phyloP scores from a whole-genome alignment of 805 yeast genomes.

The Danielia reshetovae region DNA sequence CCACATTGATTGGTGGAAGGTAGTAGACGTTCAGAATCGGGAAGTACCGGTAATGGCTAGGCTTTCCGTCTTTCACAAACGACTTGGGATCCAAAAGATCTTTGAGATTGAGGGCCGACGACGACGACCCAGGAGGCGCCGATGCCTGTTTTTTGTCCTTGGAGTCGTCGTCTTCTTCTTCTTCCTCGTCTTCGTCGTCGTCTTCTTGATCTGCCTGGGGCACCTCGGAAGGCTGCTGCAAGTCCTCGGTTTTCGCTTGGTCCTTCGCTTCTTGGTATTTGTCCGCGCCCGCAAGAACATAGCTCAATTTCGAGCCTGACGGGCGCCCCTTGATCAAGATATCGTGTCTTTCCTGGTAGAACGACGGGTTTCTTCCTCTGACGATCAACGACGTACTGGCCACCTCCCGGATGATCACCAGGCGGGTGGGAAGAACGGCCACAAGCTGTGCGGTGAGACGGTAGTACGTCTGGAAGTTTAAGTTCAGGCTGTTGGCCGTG shows the following conservation, averaged over 20 bases:
- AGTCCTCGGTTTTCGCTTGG: neutral
- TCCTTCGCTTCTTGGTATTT: too few relatives aligned
- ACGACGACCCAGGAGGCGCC: neutral
- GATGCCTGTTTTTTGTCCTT: neutral
- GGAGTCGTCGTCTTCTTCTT: constrained; percentile 2
- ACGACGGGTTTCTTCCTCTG: constrained; percentile 60
- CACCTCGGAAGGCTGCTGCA: neutral
- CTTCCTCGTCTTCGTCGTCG: constrained; percentile 1
- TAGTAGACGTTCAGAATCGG: constrained; percentile 50
- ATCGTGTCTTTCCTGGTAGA: constrained; percentile 51
- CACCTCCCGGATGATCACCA: constrained; percentile 5
- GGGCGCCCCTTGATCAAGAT: constrained; percentile 31
- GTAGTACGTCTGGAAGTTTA: constrained; percentile 43
- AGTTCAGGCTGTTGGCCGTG: constrained; percentile 50
- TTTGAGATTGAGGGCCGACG: constrained; percentile 6
- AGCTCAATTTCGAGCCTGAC: neutral
- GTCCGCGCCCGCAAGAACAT: neutral
- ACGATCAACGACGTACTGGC: constrained; percentile 46
- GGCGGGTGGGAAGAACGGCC: constrained; percentile 10
- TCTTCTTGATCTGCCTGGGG: neutral
- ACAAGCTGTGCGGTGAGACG: constrained; percentile 15
- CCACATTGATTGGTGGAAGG: constrained; percentile 52
- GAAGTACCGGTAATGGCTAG: constrained; percentile 41
- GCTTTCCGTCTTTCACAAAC: constrained; percentile 2
- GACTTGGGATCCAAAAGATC: constrained; percentile 7